Evolutionary conservation across 2,329 filamentous ascomycete genomes (phyloP), one percentile per base, ranked within the genome.

Genomic region (Colletotrichum tofieldiae): DNA sequence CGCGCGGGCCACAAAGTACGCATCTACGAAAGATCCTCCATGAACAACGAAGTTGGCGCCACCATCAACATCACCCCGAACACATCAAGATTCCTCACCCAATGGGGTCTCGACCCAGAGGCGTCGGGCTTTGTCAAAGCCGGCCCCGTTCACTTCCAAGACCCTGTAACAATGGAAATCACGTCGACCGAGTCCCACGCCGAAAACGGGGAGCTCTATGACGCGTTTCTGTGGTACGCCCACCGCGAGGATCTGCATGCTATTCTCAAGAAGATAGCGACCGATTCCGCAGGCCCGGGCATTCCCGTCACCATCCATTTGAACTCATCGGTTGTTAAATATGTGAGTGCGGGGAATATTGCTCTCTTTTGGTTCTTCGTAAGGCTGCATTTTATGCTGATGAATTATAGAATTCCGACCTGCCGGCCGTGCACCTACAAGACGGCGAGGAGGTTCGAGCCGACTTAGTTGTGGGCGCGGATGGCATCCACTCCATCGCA

Each of bases 391-490:
- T 16, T 12, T 14, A 9, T 54, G 14, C 58, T 72, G 9, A 69
- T 23, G 0, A 2, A 5, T 5, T 14, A 29, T 49, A 81, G 78
- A 65, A 80, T 41, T 63, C 78, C 1, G 75, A 73, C 2, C 64
- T 64, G 18, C 77, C 80, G 0, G 78, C 78, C 0, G 77, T 82
- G 3, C 77, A 75, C 0, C 75, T 84, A 7, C 69, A 68, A 7
- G 73, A 75, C n/a, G 82, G 81, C 3, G 64, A 76, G 5, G 71
- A 75, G 16, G 71, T 81, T 14, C 59, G 59, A 7, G 79, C 76
- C 26, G 84, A 86, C 69, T 69, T 86, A 3, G 79, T 86, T 23
- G 77, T 87, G 45, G 84, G 81, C 5, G 84, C 85, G 2, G 85
- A 87, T 73, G 86, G 86, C 7, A 76, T 84, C 20, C 83, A 84